These are phyloP conservation scores for Fomes fomentarius DNA, from an alignment of 1,284 basidiomycete species.

Conservation along the genomic window DNA sequence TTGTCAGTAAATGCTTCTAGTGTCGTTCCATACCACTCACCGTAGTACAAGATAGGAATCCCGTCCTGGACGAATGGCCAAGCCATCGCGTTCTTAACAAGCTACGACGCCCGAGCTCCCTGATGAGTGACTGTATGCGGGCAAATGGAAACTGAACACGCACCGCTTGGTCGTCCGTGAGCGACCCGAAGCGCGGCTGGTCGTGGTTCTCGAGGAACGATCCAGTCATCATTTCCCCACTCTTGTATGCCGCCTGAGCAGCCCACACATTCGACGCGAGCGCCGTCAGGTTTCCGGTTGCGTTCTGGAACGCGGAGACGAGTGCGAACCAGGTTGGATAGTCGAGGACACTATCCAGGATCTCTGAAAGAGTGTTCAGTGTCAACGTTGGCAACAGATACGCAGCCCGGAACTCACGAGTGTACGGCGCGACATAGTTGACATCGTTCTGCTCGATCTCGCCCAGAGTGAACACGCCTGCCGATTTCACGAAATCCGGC, in stretches of 20 bases:
- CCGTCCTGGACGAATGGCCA: slow-evolving; percentile 56
- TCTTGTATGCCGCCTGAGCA: too few species aligned
- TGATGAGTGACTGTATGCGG: slow-evolving; percentile 39
- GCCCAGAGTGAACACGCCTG: slow-evolving; percentile 84
- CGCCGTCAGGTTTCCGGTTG: slow-evolving; percentile 56
- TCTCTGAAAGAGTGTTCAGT: slow-evolving; percentile 35
- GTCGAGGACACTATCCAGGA: slow-evolving; percentile 68
- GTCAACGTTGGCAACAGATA: neutral
- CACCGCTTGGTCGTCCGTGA: slow-evolving; percentile 63
- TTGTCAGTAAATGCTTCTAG: too few species aligned
- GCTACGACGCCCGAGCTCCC: slow-evolving; percentile 54
- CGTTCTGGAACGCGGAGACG: slow-evolving; percentile 66
- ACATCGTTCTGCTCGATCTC: slow-evolving; percentile 72
- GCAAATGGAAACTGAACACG: slow-evolving; percentile 28
- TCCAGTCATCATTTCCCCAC: too few species aligned
- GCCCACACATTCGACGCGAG: too few species aligned
- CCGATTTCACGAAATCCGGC: slow-evolving; percentile 67
- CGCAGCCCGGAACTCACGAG: slow-evolving; percentile 34
- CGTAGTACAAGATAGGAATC: slow-evolving; percentile 82
- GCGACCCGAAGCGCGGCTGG: slow-evolving; percentile 70
- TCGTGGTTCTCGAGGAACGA: slow-evolving; percentile 81
- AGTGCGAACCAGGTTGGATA: slow-evolving; percentile 77
- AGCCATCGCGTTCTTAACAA: slow-evolving; percentile 31
- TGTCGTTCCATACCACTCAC: too few species aligned
- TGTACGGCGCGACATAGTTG: slow-evolving; percentile 41